Base-by-base conservation (phyloP, 2,329 filamentous ascomycete genomes). In the Clathrospora elynae region DNA sequence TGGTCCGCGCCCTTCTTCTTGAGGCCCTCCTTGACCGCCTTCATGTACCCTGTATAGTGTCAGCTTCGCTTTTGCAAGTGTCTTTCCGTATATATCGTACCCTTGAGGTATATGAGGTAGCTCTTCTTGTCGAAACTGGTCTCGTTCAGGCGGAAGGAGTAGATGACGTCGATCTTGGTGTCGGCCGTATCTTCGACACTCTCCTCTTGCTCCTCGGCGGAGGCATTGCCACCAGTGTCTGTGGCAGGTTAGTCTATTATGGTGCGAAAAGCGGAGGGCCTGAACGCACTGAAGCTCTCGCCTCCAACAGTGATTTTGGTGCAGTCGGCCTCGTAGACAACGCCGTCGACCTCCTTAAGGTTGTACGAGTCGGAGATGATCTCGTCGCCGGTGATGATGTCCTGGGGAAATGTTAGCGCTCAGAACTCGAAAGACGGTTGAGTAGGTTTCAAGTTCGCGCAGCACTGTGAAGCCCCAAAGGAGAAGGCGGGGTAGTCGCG, bases 181-280 rank as follows among this genome's bases (percentile, higher is more conserved):
- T 85, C 74, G 46, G 74, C 72, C 33, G 61, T 41, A 63, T 95
- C 90, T 35, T 95, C 91, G 62, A 84, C 62, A 55, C 73, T 86
- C 63, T 91, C 89, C 0, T 85, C 88, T 42, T 78, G 88, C 71
- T 87, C 92, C 79, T 97, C 93, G 51, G 93, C 91, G 64, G 92
- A 97, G 63, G 93, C 88, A 77, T 99, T 99, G 80, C 91, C 93
- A 73, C 93, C 93, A 66, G 81, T 93, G 74, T 93, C 87, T 90
- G 47, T 23, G 24, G 19, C 3, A 3, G 17, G 40, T 52, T 49
- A 49, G 51, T 19, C 32, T 35, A 10, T 37, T 29, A 35, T 22
- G 26, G 34, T 42, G 25, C 35, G 12, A 17, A 25, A 19, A 8
- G 29, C 24, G 43, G 30, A 25, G 8, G 11, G 22, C 17, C 25